Evolutionary conservation across 441 rosid species (phyloP).

Genomic region (Eruca vesicaria): DNA sequence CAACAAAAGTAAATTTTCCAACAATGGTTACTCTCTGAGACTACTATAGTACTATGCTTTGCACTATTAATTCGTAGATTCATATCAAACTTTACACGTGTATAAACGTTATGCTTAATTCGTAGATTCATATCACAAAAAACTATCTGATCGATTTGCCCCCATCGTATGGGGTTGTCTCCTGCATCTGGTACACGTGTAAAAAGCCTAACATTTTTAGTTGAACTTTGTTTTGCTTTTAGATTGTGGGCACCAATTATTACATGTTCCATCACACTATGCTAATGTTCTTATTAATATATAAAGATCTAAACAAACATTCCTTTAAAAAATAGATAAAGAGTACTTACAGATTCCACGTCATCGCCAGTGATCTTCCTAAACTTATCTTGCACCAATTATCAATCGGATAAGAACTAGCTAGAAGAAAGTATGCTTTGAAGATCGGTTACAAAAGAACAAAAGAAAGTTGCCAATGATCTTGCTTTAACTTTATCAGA

Average conservation of each 20-base stretch:
- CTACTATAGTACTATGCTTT: background rate
- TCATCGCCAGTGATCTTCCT: background rate
- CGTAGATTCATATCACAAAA: background rate
- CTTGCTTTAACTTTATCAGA: constrained; percentile 9
- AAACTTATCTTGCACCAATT: constrained; percentile 21
- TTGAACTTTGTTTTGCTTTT: background rate
- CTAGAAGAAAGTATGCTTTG: background rate
- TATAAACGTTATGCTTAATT: background rate
- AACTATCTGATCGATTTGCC: background rate
- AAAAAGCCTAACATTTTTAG: background rate
- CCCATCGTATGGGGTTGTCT: background rate
- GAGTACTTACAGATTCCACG: background rate
- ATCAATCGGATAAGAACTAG: constrained; percentile 13
- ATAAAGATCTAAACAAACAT: background rate
- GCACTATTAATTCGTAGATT: background rate
- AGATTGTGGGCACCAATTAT: constrained; percentile 20
- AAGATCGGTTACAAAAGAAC: background rate
- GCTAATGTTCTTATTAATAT: background rate
- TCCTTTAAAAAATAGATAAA: background rate
- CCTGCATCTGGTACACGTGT: constrained; percentile 9
- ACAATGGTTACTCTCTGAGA: background rate
- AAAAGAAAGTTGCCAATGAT: background rate
- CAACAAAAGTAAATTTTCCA: background rate
- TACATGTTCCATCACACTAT: constrained; percentile 15
- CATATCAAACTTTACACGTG: background rate